A percentile compares a stretch with the other conserved stretches of the same genome.
These are phyloP conservation scores for Bruguiera sexangula DNA, from an alignment of 345 rosid genomes.

Conservation along the genomic window DNA sequence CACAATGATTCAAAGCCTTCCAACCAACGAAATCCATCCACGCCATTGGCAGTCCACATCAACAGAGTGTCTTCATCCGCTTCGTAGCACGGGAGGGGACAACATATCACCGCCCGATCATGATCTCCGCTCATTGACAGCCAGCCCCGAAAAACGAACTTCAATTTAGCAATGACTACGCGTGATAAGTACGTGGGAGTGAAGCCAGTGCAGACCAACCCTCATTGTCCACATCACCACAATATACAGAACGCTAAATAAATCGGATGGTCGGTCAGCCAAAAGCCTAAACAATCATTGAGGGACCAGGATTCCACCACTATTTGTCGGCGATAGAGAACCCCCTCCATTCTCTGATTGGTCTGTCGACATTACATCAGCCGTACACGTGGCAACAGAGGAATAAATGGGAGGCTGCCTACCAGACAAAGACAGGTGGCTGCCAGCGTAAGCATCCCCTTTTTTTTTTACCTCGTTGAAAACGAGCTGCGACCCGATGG, in stretches of 20 bases:
- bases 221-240: conserved; percentile 27
- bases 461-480: conserved; percentile 2
- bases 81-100: no score
- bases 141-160: not conserved
- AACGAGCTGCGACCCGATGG: conserved; percentile 8
- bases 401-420: conserved; percentile 31
- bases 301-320: conserved; percentile 16
- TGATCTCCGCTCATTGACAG: not conserved
- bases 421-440: conserved; percentile 28
- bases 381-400: conserved; percentile 33
- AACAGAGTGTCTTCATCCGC: no score
- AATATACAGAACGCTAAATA: conserved; percentile 21
- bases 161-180: conserved; percentile 3
- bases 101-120: not conserved
- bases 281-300: conserved; percentile 26
- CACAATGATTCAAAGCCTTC: no score
- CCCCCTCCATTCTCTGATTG: conserved; percentile 17
- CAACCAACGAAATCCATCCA: no score
- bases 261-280: conserved; percentile 45
- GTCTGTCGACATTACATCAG: conserved; percentile 23
- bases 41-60: no score
- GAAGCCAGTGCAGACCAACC: conserved; percentile 23
- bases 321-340: conserved; percentile 23
- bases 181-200: conserved; percentile 14
- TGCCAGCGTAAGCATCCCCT: not conserved